Evolutionary conservation across 805 yeast species (phyloP), one percentile per base, ranked within the genome.

Genomic region (Helenozyma baotianmanensis): DNA sequence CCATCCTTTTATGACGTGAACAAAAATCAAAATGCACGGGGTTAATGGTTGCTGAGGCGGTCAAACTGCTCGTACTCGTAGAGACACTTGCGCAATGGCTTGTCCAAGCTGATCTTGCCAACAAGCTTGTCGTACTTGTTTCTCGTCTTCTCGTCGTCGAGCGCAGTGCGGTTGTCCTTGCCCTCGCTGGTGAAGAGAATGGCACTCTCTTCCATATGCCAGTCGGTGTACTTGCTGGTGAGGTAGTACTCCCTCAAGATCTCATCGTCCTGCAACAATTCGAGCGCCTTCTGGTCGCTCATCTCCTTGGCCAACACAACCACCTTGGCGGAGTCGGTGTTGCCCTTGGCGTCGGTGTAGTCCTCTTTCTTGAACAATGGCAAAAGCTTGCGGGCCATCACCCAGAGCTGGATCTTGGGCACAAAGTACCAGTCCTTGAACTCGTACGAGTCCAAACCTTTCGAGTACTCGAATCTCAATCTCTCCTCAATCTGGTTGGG

Each of bases 251-350:
- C 57, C 6, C 33, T 27, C 30, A 51, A 38, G 6, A 51, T 21
- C 24, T 37, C 33, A 6, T 48, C 50, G 25, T 54, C 55, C 9
- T 42, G 36, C 14, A 58, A 39, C 16, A 60, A 43, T 21, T 36
- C 25, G 12, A 50, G 32, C 2, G 44, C 31, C 25, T 58, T 49
- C 22, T 42, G 51, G 30, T 60, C 64, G 9, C 43, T 32, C 52
- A 60, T 51, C 16, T 44, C 45, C 14, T 45, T 25, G 10, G 53
- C 44, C 22, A 42, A 30, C 10, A 14, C 27, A 22, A 47, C 33
- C 27, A 53, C 25, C 18, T 37, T 45, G n/a, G 45, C 43, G 17
- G 30, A 16, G 18, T 39, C 35, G n/a, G 23, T 23, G 3, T 30
- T 9, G 3, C 29, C 26, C 10, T 23, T 14, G 6, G 32, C 36